Evolutionary conservation across 352 stramenopile genomes (phyloP).

Genomic region (Thraustotheca clavata): DNA sequence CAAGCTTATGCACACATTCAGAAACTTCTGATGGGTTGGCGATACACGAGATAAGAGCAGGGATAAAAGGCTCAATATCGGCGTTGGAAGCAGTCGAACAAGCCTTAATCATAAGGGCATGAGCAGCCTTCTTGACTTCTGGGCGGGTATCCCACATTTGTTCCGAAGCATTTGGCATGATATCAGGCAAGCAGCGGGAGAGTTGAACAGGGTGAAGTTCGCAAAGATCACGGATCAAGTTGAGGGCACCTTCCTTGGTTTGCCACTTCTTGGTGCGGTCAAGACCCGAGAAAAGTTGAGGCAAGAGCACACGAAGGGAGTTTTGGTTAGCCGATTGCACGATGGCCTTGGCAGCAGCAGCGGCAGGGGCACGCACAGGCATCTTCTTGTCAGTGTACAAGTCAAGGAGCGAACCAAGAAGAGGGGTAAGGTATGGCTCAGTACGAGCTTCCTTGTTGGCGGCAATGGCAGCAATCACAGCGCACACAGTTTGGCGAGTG

Average conservation of each 20-base stretch:
- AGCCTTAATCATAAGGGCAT: conserved; percentile 90
- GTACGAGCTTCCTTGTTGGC: conserved; percentile 76
- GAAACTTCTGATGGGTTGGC: conserved; percentile 95
- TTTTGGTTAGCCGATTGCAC: conserved; percentile 81
- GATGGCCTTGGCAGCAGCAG: conserved; percentile 74
- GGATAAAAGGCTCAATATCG: conserved; percentile 99
- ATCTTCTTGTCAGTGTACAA: conserved; percentile 82
- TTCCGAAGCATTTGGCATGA: conserved; percentile 96
- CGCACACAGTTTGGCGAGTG: conserved; percentile 55
- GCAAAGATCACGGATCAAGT: conserved; percentile 90
- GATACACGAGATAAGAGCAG: conserved; percentile 94
- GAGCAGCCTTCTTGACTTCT: conserved; percentile 94
- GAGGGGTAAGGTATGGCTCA: conserved; percentile 65
- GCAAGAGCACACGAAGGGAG: conserved; percentile 80
- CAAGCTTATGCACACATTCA: conserved; percentile 98
- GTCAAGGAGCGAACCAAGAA: conserved; percentile 64
- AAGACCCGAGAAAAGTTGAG: conserved; percentile 86
- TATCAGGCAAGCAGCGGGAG: conserved; percentile 90
- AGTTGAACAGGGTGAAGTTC: conserved; percentile 92
- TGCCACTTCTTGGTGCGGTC: conserved; percentile 92
- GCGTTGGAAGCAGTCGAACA: conserved; percentile 97
- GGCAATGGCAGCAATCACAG: conserved; percentile 78
- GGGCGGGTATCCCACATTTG: conserved; percentile 99
- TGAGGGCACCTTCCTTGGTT: conserved; percentile 94
- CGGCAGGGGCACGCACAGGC: conserved; percentile 45